Evolutionary conservation across 495 filamentous ascomycete species (phyloP).

Genomic region (Rhizodiscina lignyota): DNA sequence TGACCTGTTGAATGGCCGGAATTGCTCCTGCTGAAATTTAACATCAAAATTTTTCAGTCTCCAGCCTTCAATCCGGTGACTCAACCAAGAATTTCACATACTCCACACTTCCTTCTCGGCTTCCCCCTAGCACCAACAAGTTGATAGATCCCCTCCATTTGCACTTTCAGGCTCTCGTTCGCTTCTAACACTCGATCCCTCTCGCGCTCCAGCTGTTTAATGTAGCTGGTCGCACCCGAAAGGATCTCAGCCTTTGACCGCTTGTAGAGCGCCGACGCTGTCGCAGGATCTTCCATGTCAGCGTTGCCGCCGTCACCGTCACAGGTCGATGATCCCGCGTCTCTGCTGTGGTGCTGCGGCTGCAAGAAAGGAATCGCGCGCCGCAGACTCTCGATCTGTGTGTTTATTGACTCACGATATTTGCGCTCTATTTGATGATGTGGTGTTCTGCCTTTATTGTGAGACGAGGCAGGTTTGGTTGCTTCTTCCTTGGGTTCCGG

Average conservation of each 20-base stretch:
- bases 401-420: background rate
- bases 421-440: background rate
- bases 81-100: no score
- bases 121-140: no score
- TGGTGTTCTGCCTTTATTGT: background rate
- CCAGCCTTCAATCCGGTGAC: no score
- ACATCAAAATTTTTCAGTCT: no score
- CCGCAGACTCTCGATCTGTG: background rate
- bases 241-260: background rate
- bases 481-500: no score
- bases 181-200: background rate
- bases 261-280: background rate
- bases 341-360: background rate
- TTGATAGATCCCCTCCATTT: background rate
- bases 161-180: background rate
- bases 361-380: background rate
- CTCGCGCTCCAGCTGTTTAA: background rate
- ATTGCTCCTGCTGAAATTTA: no score
- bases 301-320: background rate
- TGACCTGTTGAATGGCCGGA: no score
- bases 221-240: background rate
- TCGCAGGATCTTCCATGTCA: background rate
- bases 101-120: no score
- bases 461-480: background rate
- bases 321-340: background rate